phyloP scores from a whole-genome alignment of 139 green algal species.

The Cymbomonas tetramitiformis region DNA sequence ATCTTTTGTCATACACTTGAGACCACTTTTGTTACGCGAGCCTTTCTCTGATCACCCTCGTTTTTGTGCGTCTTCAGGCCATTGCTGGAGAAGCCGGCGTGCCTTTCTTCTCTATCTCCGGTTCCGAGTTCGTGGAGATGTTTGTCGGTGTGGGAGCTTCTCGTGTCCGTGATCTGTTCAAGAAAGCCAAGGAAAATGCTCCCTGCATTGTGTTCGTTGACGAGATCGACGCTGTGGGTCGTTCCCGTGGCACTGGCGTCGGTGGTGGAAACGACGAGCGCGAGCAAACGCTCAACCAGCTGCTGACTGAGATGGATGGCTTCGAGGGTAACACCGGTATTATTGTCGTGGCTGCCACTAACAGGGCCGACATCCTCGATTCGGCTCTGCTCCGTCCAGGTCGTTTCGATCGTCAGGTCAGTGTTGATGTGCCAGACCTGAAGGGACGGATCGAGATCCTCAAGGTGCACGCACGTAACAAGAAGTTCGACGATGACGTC shows the following conservation, averaged over 20 bases:
- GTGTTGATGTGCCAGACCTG: slow-evolving; percentile 88
- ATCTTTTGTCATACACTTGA: too few species aligned
- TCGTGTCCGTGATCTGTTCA: slow-evolving; percentile 90
- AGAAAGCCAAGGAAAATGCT: slow-evolving; percentile 97
- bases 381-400: slow-evolving; percentile 87
- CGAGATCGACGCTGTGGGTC: slow-evolving; percentile 94
- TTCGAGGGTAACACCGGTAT: slow-evolving; percentile 98
- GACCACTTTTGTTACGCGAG: too few species aligned
- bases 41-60: too few species aligned
- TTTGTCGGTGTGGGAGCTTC: slow-evolving; percentile 93
- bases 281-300: slow-evolving; percentile 73
- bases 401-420: slow-evolving; percentile 85
- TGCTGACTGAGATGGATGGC: slow-evolving; percentile 82
- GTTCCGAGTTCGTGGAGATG: slow-evolving; percentile 97
- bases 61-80: too few species aligned
- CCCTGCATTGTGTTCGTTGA: slow-evolving; percentile 98
- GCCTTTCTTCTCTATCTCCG: slow-evolving; percentile 95
- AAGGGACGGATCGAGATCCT: slow-evolving; percentile 87
- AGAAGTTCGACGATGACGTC: slow-evolving; percentile 82
- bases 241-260: slow-evolving; percentile 79
- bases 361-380: slow-evolving; percentile 94
- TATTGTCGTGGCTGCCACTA: slow-evolving; percentile 94
- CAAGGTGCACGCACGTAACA: slow-evolving; percentile 83
- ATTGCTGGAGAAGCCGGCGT: slow-evolving; percentile 90
- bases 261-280: slow-evolving; percentile 91